These are phyloP conservation scores for Spergularia bocconei DNA, from an alignment of 148 eudicot species.

Conservation along the genomic window DNA sequence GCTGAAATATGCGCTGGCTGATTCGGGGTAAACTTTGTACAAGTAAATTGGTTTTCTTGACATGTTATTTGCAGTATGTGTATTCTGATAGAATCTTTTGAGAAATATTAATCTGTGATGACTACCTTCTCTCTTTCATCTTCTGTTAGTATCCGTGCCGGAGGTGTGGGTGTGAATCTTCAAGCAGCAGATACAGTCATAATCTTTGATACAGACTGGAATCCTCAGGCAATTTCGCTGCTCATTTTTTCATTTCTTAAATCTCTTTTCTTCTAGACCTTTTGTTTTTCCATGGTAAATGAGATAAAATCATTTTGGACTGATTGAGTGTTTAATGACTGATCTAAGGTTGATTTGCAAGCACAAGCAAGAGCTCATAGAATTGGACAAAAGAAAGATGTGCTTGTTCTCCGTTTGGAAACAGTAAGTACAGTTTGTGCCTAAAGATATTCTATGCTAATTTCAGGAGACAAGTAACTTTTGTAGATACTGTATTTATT, in stretches of 20 bases:
- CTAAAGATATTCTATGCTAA: neutral
- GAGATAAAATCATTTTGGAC: neutral
- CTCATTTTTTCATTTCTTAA: neutral
- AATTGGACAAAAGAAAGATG: slow-evolving; percentile 99
- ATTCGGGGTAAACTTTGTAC: neutral
- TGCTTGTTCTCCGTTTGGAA: slow-evolving; percentile 97
- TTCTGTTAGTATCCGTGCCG: slow-evolving; percentile 85
- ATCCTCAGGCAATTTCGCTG: slow-evolving; percentile 72
- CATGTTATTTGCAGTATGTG: neutral
- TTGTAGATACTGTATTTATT: neutral
- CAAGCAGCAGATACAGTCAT: slow-evolving; percentile 99
- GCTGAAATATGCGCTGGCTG: too few species aligned
- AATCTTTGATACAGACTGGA: slow-evolving; percentile 99
- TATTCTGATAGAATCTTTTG: neutral
- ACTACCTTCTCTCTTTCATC: slow-evolving; percentile 13
- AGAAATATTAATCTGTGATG: slow-evolving; percentile 3
- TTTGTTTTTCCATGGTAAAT: slow-evolving; percentile 8
- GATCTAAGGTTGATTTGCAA: slow-evolving; percentile 92
- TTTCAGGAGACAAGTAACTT: neutral
- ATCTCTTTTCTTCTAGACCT: neutral
- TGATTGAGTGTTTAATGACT: slow-evolving; percentile 6
- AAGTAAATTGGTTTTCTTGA: neutral
- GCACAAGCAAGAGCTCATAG: slow-evolving; percentile 99
- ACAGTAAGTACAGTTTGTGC: slow-evolving; percentile 49
- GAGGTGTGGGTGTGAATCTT: slow-evolving; percentile 99